phyloP scores from a whole-genome alignment of 371 early-diverging fungal species.

The Fennellomyces sp. region DNA sequence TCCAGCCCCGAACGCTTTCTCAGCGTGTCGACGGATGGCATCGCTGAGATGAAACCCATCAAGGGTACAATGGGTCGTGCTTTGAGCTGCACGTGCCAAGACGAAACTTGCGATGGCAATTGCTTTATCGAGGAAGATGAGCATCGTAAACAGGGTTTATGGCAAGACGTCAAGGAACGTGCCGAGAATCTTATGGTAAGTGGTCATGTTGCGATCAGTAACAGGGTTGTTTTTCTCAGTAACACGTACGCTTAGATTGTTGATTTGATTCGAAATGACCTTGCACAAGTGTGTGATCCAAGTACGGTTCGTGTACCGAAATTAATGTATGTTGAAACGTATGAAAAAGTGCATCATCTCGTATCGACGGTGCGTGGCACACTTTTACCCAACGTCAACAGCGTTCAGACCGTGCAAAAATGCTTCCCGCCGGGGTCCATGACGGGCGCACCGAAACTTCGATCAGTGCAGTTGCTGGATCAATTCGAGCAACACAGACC shows the following conservation, averaged over 20 bases:
- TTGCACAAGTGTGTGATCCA: slow-evolving; percentile 72
- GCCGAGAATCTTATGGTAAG: slow-evolving; percentile 95
- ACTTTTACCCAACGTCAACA: slow-evolving; percentile 60
- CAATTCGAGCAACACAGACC: slow-evolving; percentile 66
- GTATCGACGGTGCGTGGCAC: slow-evolving; percentile 85
- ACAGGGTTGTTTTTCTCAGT: neutral
- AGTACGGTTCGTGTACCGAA: slow-evolving; percentile 78
- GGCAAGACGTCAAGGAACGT: slow-evolving; percentile 84
- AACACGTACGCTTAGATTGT: slow-evolving; percentile 72
- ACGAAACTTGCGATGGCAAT: slow-evolving; percentile 27
- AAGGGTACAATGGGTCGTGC: slow-evolving; percentile 84
- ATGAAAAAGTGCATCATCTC: slow-evolving; percentile 92
- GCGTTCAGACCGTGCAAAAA: slow-evolving; percentile 73
- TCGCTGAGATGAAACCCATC: slow-evolving; percentile 94
- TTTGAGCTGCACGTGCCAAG: slow-evolving; percentile 45
- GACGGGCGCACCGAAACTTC: slow-evolving; percentile 96
- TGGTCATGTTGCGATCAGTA: neutral
- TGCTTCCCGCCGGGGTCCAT: slow-evolving; percentile 97
- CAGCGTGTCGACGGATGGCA: slow-evolving; percentile 50
- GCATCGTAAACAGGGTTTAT: slow-evolving; percentile 52
- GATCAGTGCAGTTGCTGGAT: slow-evolving; percentile 84
- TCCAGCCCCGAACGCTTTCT: slow-evolving; percentile 93
- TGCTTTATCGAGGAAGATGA: slow-evolving; percentile 49
- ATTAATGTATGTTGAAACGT: slow-evolving; percentile 90
- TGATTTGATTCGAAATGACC: slow-evolving; percentile 94